A percentile compares a stretch with the other conserved stretches of the same genome.
These are phyloP conservation scores for Austroboletus rostrupii DNA, from an alignment of 1,284 basidiomycete genomes.

Conservation along the genomic window DNA sequence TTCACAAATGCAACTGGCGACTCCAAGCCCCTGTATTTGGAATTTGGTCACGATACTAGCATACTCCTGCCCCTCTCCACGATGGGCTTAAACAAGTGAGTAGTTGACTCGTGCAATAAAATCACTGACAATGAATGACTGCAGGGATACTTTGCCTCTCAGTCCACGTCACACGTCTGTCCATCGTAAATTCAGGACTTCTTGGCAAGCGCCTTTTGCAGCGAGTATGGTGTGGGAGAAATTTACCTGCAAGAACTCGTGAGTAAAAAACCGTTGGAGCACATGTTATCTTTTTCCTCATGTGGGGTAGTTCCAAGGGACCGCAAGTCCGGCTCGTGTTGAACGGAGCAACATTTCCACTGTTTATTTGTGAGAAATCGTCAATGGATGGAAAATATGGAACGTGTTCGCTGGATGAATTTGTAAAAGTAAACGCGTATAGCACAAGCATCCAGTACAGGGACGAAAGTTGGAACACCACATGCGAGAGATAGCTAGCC, in stretches of 20 bases:
- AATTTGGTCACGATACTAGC: slow-evolving; percentile 50
- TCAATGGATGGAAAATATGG: slow-evolving; percentile 32
- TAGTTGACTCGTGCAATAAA: not conserved
- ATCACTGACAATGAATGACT: not conserved
- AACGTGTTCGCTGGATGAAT: slow-evolving; percentile 38
- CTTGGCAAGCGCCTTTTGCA: slow-evolving; percentile 42
- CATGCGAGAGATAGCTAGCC: slow-evolving; percentile 28
- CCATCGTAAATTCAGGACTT: slow-evolving; percentile 39
- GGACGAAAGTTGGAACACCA: slow-evolving; percentile 35
- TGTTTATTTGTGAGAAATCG: slow-evolving; percentile 31
- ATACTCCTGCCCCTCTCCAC: slow-evolving; percentile 43
- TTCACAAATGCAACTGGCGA: slow-evolving; percentile 36
- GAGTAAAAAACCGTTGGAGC: slow-evolving; percentile 3
- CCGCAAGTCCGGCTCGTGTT: slow-evolving; percentile 43
- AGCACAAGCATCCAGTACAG: slow-evolving; percentile 31
- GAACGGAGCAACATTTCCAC: slow-evolving; percentile 40
- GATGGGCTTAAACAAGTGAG: slow-evolving; percentile 39
- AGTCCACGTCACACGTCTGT: slow-evolving; percentile 25
- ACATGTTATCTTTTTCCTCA: slow-evolving; percentile 1
- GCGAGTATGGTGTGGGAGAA: slow-evolving; percentile 47
- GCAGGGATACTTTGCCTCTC: slow-evolving; percentile 34
- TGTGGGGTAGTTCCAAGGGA: slow-evolving; percentile 27
- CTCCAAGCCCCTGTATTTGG: slow-evolving; percentile 37
- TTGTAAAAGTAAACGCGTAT: slow-evolving; percentile 31
- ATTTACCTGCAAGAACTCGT: slow-evolving; percentile 37